Conservation (phyloP, 345 rosid species). For the Citrus unshiu region DNA sequence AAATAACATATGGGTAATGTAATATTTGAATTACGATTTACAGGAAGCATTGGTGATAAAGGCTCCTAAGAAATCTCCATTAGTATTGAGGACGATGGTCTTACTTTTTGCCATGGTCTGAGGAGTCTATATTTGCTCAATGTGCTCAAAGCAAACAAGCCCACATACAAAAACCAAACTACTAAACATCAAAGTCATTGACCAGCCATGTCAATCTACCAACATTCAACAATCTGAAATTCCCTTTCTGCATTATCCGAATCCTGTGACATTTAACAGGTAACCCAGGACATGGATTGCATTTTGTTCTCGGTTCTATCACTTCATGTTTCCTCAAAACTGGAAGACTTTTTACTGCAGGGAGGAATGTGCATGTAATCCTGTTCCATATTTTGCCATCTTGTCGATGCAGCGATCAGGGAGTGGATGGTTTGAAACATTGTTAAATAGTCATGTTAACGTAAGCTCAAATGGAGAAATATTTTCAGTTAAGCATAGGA, state of each 20-base stretch:
- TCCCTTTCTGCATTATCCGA: constrained; percentile 31
- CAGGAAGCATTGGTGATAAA: constrained; percentile 28
- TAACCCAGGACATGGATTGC: neutral
- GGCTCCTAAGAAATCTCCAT: constrained; percentile 35
- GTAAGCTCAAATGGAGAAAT: constrained; percentile 43
- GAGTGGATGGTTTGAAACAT: constrained; percentile 44
- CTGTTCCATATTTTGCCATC: constrained; percentile 35
- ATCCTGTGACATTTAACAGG: constrained; percentile 32
- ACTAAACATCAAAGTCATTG: constrained; percentile 13
- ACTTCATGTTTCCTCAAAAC: neutral
- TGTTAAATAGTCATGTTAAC: constrained; percentile 39
- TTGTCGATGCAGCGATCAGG: constrained; percentile 46
- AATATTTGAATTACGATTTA: constrained; percentile 15
- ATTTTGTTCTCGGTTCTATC: neutral
- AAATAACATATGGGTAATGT: neutral
- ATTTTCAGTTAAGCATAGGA: constrained; percentile 25
- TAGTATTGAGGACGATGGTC: constrained; percentile 23
- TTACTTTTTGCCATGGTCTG: constrained; percentile 34
- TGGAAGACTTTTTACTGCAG: neutral
- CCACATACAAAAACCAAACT: constrained; percentile 10
- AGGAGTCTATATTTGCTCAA: constrained; percentile 33
- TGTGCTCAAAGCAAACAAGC: constrained; percentile 30
- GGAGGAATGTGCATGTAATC: constrained; percentile 37
- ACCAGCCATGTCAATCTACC: constrained; percentile 21
- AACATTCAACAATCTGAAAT: constrained; percentile 21